A percentile compares a stretch with the other conserved stretches of the same genome.
Evolutionary conservation across 2,329 filamentous ascomycete species (phyloP).

Genomic region (Hymenoscyphus albidus): DNA sequence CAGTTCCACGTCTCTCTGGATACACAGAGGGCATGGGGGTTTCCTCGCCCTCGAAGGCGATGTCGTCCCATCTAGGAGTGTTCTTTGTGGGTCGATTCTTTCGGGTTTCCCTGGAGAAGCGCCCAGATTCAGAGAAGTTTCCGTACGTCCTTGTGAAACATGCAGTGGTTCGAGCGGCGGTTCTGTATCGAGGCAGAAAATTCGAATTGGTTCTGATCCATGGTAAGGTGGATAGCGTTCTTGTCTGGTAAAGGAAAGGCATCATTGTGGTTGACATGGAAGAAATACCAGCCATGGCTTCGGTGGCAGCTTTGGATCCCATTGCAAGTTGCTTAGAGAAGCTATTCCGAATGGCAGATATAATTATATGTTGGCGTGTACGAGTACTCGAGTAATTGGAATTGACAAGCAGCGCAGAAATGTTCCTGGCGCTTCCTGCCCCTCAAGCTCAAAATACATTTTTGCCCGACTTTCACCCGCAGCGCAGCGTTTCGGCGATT

Average conservation of each 20-base stretch:
- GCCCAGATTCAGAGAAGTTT: background rate
- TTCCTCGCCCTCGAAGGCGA: constrained; percentile 2
- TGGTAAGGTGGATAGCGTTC: constrained; percentile 46
- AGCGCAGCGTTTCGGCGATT: background rate
- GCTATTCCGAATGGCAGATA: background rate
- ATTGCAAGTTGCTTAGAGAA: background rate
- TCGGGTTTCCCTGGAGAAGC: background rate
- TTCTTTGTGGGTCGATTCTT: background rate
- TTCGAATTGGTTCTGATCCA: constrained; percentile 24
- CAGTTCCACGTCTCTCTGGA: background rate
- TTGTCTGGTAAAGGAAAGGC: constrained; percentile 70
- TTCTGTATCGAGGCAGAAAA: background rate
- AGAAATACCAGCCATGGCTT: background rate
- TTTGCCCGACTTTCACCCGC: background rate
- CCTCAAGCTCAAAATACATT: background rate
- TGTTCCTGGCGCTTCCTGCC: background rate
- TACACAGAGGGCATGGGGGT: background rate
- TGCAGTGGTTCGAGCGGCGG: background rate
- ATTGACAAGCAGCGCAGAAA: background rate
- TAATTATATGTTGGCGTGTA: background rate
- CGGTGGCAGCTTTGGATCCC: constrained; percentile 1
- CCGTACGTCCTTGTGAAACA: background rate
- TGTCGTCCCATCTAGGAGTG: background rate
- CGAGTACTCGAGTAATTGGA: too few species aligned
- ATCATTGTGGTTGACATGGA: constrained; percentile 42